Conservation (phyloP, 1,139 yeast genomes). For the Pichia sp. region DNA sequence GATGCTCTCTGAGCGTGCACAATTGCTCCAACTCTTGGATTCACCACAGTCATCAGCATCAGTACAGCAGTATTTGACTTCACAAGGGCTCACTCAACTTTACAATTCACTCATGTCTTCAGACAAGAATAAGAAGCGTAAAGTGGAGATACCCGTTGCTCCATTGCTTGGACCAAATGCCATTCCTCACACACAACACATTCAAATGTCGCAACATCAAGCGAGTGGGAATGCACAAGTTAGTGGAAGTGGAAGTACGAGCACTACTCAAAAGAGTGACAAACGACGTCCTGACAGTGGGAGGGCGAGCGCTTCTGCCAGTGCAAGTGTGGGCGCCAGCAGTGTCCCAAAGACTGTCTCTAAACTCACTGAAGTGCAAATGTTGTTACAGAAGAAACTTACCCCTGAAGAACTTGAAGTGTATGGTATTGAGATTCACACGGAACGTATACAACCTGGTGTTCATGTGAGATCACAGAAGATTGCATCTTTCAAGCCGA, state of each 20-base stretch:
- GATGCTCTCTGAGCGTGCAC: conserved; percentile 77
- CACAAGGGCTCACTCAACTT: conserved; percentile 84
- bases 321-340: no score
- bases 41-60: conserved; percentile 82
- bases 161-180: conserved; percentile 56
- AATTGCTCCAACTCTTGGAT: conserved; percentile 70
- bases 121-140: conserved; percentile 61
- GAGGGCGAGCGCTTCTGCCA: no score
- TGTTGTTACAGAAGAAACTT: conserved; percentile 42
- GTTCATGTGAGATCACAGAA: conserved; percentile 73
- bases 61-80: conserved; percentile 69
- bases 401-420: conserved; percentile 77
- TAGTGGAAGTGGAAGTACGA: conserved; percentile 7
- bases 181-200: conserved; percentile 31
- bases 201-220: conserved; percentile 28
- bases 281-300: conserved; percentile 17
- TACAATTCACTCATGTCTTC: conserved; percentile 73
- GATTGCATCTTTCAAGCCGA: conserved; percentile 53
- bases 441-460: conserved; percentile 71
- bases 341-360: conserved; percentile 21
- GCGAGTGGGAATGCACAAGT: not conserved
- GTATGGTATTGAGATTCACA: conserved; percentile 77
- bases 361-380: conserved; percentile 31
- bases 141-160: conserved; percentile 43
- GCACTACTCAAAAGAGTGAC: conserved; percentile 3